Evolutionary conservation across 1,284 basidiomycete species (phyloP), one percentile per base, ranked within the genome.

Genomic region (Phlebopus sp.): DNA sequence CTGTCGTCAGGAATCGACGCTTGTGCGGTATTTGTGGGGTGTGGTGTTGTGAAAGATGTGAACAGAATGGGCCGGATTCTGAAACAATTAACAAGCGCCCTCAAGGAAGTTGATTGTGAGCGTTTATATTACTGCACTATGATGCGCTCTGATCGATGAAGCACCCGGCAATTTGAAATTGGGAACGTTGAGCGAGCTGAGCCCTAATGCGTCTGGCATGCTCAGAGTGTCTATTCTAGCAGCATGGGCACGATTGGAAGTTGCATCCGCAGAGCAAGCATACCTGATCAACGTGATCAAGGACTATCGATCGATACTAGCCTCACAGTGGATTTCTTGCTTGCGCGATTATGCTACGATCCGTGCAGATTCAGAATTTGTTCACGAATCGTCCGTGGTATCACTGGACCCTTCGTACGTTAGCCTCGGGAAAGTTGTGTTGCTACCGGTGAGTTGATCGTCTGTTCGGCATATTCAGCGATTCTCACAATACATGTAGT

Each of bases 141-240:
- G 18, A 13, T 37, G 34, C 44, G 34, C 42, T 42, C 47, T 58
- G 42, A 67, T 36, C 15, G 13, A 17, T 34, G 34, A 58, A 94
- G 93, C 90, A 50, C 81, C 88, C 5, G 87, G 86, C 4, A 91
- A 89, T 76, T 70, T 92, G 2, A 86, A 86, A 10, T 77, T 98
- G 11, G 96, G 96, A 14, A 92, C 95, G 52, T 82, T 93, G 2
- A 82, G 82, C 21, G 85, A 95, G 57, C 75, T 97, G 7, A 91
- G 93, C 53, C 90, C 94, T 4, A 97, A 96, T 57, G 96, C 96
- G 4, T 90, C 91, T 0, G 89, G 94, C 32, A 97, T 97, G 92
- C 74, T 99, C 46, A 84, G 93, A 49, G 90, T 98, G 30, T 94
- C 96, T 0, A 91, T 92, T 5, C 75, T 98, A 25, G 88, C 92